These are phyloP conservation scores for Lodderomyces parapsilosis DNA, from an alignment of 1,139 yeast genomes.

Conservation along the genomic window DNA sequence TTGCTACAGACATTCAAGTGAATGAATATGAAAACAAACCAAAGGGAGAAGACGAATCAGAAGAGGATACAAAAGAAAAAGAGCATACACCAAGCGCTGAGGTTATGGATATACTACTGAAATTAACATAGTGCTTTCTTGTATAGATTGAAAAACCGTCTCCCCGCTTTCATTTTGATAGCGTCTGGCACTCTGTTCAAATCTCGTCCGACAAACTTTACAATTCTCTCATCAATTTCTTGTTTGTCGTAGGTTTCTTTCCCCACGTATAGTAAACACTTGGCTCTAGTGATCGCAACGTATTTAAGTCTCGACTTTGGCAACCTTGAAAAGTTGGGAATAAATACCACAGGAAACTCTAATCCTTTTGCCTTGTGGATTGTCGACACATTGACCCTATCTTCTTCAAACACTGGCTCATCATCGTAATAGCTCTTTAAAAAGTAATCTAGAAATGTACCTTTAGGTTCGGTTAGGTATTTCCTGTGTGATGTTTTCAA, in stretches of 20 bases:
- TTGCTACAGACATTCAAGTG: conserved; percentile 45
- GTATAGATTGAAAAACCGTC: conserved; percentile 5
- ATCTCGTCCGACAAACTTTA: conserved; percentile 8
- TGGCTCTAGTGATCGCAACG: conserved; percentile 68
- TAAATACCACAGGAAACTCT: conserved; percentile 68
- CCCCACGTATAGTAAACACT: conserved; percentile 43
- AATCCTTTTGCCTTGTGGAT: conserved; percentile 72
- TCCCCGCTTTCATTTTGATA: conserved; percentile 6
- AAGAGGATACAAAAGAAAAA: conserved; percentile 22
- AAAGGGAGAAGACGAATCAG: conserved; percentile 15
- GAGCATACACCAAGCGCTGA: conserved; percentile 11
- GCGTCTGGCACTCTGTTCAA: conserved; percentile 9
- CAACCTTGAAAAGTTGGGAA: conserved; percentile 38
- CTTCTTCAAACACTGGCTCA: conserved; percentile 32
- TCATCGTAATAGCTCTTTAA: conserved; percentile 36
- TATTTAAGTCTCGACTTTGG: conserved; percentile 40
- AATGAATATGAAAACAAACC: conserved; percentile 44
- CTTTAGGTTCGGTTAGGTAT: conserved; percentile 5
- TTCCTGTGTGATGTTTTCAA: conserved; percentile 20
- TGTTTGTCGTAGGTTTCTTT: neutral
- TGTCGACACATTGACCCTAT: conserved; percentile 52
- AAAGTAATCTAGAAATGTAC: conserved; percentile 33
- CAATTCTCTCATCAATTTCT: conserved; percentile 2
- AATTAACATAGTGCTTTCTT: conserved; percentile 22
- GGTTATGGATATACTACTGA: conserved; percentile 36